Evolutionary conservation across 2,329 filamentous ascomycete genomes (phyloP).

Genomic region (Pseudocercospora vitis): DNA sequence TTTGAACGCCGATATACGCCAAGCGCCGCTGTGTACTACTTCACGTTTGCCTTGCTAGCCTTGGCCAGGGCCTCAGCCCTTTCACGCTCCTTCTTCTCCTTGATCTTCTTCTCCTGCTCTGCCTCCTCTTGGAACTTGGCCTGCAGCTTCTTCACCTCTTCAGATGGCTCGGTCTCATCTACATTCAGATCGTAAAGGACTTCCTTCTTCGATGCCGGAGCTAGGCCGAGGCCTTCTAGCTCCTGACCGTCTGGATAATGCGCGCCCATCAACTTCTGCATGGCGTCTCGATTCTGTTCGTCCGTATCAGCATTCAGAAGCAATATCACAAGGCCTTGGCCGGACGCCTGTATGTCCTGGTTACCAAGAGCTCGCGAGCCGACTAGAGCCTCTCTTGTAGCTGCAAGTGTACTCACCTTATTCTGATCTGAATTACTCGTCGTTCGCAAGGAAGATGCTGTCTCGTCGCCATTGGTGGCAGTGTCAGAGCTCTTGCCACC

Average conservation of each 20-base stretch:
- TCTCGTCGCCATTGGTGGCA: conserved; percentile 15
- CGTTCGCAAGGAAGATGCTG: conserved; percentile 6
- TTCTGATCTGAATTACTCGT: conserved; percentile 7
- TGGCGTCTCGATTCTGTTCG: conserved; percentile 9
- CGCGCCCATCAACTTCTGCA: conserved; percentile 8
- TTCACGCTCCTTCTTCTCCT: conserved; percentile 5
- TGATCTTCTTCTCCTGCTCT: conserved; percentile 12
- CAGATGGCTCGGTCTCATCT: background rate
- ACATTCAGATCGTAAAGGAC: background rate
- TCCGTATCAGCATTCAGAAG: conserved; percentile 3
- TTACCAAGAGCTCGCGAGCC: background rate
- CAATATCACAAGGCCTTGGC: conserved; percentile 6
- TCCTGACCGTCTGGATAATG: background rate
- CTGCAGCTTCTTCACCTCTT: background rate
- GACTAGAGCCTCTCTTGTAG: background rate
- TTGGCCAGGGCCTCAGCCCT: conserved; percentile 8
- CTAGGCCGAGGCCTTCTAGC: background rate
- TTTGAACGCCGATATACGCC: conserved; percentile 16
- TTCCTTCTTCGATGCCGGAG: background rate
- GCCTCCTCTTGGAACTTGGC: background rate
- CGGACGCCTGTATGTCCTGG: conserved; percentile 9
- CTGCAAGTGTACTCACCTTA: conserved; percentile 12
- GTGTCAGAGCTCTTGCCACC: conserved; percentile 15
- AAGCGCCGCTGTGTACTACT: conserved; percentile 23
- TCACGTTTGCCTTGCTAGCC: background rate